Evolutionary conservation across 2,329 filamentous ascomycete species (phyloP).

Genomic region (Dactylellina haptotyla): DNA sequence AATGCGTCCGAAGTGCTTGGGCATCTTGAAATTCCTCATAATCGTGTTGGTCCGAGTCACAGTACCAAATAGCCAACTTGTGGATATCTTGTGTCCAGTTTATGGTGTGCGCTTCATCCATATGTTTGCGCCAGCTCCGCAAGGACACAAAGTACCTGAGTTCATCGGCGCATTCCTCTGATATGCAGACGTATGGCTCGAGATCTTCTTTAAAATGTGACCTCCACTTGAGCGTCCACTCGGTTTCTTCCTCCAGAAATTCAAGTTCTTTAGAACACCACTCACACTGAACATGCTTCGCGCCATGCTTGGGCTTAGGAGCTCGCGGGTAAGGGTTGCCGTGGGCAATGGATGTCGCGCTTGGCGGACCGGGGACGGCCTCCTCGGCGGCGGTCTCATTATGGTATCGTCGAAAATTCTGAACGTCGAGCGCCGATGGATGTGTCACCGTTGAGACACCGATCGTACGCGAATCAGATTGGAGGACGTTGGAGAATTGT

Average conservation of each 20-base stretch:
- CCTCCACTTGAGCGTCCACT: slow-evolving; percentile 16
- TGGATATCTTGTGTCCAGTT: slow-evolving; percentile 17
- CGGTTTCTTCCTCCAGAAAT: not conserved
- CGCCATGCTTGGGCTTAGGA: slow-evolving; percentile 6
- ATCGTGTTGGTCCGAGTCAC: slow-evolving; percentile 15
- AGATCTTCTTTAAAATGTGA: slow-evolving; percentile 30
- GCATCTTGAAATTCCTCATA: slow-evolving; percentile 7
- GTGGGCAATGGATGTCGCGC: slow-evolving; percentile 9
- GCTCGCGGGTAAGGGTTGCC: slow-evolving; percentile 15
- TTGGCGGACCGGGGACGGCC: not conserved
- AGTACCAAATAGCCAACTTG: slow-evolving; percentile 17
- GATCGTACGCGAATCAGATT: not conserved
- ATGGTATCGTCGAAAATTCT: not conserved
- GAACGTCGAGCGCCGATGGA: slow-evolving; percentile 2
- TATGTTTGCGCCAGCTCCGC: slow-evolving; percentile 17
- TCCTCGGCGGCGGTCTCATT: not conserved
- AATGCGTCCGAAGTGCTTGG: not conserved
- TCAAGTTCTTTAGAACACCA: slow-evolving; percentile 24
- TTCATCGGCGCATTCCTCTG: slow-evolving; percentile 19
- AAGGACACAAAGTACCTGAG: not conserved
- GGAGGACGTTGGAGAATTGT: slow-evolving; percentile 2
- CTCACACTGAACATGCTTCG: slow-evolving; percentile 5
- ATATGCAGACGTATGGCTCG: slow-evolving; percentile 33
- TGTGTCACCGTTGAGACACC: slow-evolving; percentile 4
- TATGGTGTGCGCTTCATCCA: slow-evolving; percentile 17